These are phyloP conservation scores for Chlamydomonas sp. DNA, from an alignment of 139 green algal genomes.

Conservation along the genomic window DNA sequence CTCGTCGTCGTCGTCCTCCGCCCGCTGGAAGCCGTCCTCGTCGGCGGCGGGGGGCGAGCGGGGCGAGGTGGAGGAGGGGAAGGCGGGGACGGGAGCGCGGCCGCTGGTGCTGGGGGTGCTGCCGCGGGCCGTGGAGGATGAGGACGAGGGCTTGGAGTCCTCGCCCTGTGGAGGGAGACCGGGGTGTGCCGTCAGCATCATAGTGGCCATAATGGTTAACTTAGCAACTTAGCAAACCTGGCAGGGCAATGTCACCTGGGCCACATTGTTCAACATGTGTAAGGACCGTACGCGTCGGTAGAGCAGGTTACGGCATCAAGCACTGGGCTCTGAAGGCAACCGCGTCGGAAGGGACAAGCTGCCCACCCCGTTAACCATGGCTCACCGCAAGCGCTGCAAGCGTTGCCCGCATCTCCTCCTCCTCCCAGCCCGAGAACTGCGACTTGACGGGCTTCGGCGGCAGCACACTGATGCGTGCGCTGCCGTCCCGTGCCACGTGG, in stretches of 20 bases:
- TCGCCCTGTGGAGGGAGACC: not conserved
- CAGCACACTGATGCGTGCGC: conserved; percentile 28
- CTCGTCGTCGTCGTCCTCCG: conserved; percentile 5
- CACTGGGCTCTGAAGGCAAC: not conserved
- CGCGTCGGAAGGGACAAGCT: not conserved
- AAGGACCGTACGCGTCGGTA: no score
- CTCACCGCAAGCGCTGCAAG: conserved; percentile 35
- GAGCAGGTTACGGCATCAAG: no score
- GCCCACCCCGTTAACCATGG: no score
- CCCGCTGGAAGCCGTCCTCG: not conserved
- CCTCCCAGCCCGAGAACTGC: conserved; percentile 29
- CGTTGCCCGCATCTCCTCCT: conserved; percentile 37
- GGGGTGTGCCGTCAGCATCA: no score
- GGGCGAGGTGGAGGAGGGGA: not conserved
- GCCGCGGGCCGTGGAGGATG: not conserved
- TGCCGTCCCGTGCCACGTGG: conserved; percentile 21
- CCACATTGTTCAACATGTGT: no score
- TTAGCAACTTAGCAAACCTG: no score
- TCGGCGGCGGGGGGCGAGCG: not conserved
- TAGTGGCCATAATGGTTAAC: no score
- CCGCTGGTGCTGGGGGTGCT: not conserved
- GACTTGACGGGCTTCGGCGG: conserved; percentile 18
- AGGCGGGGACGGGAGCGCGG: not conserved
- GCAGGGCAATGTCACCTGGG: no score
- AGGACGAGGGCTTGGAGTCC: no score